phyloP scores from a whole-genome alignment of 1,284 basidiomycete genomes.

The Kalmanozyma brasiliensis region DNA sequence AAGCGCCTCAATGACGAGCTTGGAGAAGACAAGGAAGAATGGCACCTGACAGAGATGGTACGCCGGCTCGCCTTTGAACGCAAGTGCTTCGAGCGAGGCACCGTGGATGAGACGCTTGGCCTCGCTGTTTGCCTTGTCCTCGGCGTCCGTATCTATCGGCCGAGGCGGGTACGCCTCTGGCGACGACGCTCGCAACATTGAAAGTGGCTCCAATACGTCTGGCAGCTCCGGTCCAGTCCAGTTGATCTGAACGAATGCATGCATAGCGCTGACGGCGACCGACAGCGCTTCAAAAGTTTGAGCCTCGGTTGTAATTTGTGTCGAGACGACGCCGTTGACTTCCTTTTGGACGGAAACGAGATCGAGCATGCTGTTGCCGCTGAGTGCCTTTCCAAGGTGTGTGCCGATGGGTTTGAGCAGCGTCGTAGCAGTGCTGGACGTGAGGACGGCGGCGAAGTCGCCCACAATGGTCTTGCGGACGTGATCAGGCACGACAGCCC shows the following conservation, averaged over 20 bases:
- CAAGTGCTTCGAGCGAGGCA: conserved; percentile 78
- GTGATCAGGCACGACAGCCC: conserved; percentile 39
- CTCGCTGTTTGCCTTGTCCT: conserved; percentile 44
- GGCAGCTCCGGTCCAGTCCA: conserved; percentile 94
- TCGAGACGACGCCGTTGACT: conserved; percentile 10
- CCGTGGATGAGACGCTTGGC: conserved; percentile 71
- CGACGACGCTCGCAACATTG: conserved; percentile 68
- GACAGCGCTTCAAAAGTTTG: conserved; percentile 69
- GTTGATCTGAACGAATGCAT: conserved; percentile 91
- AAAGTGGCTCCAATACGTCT: conserved; percentile 36
- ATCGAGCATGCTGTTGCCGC: conserved; percentile 29
- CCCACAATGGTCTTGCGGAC: conserved; percentile 61
- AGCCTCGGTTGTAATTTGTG: conserved; percentile 7
- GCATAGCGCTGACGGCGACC: conserved; percentile 81
- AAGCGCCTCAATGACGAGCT: conserved; percentile 75
- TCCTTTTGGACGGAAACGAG: conserved; percentile 24
- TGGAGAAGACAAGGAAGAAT: conserved; percentile 80
- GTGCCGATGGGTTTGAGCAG: conserved; percentile 52
- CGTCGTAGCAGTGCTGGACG: conserved; percentile 51
- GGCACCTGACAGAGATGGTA: conserved; percentile 86
- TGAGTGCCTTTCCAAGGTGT: conserved; percentile 22
- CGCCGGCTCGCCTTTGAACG: conserved; percentile 89
- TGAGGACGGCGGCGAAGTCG: conserved; percentile 67
- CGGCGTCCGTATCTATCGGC: conserved; percentile 71
- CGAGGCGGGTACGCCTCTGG: conserved; percentile 70